phyloP scores from a whole-genome alignment of 169 alveolate species.

The Fabrea salina region DNA sequence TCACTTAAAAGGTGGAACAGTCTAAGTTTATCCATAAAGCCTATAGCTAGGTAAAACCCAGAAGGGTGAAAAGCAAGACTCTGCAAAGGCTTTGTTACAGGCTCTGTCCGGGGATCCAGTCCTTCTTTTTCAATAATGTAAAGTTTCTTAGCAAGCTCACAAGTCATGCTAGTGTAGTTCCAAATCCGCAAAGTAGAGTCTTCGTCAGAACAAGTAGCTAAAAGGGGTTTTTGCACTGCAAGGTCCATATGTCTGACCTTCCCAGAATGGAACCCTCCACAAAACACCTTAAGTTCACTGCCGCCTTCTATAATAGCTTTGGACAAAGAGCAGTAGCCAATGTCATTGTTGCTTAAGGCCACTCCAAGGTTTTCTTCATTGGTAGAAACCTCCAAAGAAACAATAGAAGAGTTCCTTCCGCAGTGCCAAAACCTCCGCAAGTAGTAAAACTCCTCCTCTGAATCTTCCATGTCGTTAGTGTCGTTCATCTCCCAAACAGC shows the following conservation, averaged over 20 bases:
- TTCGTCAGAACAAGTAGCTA: conserved; percentile 53
- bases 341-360: conserved; percentile 18
- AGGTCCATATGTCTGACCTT: conserved; percentile 59
- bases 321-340: conserved; percentile 6
- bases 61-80: conserved; percentile 80
- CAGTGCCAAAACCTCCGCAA: background rate
- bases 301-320: background rate
- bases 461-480: conserved; percentile 20
- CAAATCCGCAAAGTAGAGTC: conserved; percentile 65
- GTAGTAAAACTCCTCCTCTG: background rate
- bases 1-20: conserved; percentile 71
- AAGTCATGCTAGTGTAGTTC: conserved; percentile 58
- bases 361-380: conserved; percentile 27
- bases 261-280: conserved; percentile 45
- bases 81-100: conserved; percentile 35
- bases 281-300: background rate
- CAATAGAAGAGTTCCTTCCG: conserved; percentile 3
- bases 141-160: conserved; percentile 60
- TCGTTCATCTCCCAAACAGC: conserved; percentile 12
- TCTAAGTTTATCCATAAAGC: conserved; percentile 75
- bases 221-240: conserved; percentile 59
- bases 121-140: background rate
- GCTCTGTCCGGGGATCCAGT: conserved; percentile 35
- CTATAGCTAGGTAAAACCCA: conserved; percentile 82
- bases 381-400: conserved; percentile 7